phyloP scores from a whole-genome alignment of 148 eudicot species.

The Dianthus caryophyllus region DNA sequence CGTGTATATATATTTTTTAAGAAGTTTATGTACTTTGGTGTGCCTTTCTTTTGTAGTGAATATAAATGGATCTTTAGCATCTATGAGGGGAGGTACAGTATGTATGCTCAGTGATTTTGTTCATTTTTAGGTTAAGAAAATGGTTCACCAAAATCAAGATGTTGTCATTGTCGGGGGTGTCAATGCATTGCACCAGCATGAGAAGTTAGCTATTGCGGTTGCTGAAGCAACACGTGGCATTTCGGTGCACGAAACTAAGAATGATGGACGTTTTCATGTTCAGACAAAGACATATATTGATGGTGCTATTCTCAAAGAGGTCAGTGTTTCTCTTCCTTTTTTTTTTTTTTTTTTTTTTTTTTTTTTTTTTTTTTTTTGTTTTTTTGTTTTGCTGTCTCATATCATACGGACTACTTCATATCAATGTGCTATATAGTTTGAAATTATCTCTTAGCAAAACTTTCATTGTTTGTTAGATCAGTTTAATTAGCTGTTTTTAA shows the following conservation, averaged over 20 bases:
- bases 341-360: background rate
- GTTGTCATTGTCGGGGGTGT: conserved; percentile 86
- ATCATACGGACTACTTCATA: background rate
- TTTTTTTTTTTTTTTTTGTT: background rate
- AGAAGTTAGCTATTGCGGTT: conserved; percentile 94
- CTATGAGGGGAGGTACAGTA: background rate
- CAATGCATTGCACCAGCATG: conserved; percentile 89
- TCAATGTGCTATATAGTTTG: too few species aligned
- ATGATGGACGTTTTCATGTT: conserved; percentile 94
- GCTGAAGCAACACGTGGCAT: conserved; percentile 91
- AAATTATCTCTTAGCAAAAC: background rate
- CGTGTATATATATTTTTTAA: background rate
- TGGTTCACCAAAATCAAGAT: conserved; percentile 86
- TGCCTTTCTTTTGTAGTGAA: background rate
- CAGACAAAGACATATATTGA: conserved; percentile 90
- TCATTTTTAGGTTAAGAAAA: conserved; percentile 71
- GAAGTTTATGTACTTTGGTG: background rate
- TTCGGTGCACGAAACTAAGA: conserved; percentile 94
- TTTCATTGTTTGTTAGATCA: conserved; percentile 7
- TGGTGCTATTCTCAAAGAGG: conserved; percentile 98
- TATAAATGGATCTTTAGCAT: background rate
- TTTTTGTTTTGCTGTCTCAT: background rate
- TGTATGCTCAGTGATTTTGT: conserved; percentile 1
- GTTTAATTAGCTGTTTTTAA: background rate
- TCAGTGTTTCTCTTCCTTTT: conserved; percentile 15